Evolutionary conservation across 352 stramenopile genomes (phyloP).

Genomic region (Phytopythium kandeliae): DNA sequence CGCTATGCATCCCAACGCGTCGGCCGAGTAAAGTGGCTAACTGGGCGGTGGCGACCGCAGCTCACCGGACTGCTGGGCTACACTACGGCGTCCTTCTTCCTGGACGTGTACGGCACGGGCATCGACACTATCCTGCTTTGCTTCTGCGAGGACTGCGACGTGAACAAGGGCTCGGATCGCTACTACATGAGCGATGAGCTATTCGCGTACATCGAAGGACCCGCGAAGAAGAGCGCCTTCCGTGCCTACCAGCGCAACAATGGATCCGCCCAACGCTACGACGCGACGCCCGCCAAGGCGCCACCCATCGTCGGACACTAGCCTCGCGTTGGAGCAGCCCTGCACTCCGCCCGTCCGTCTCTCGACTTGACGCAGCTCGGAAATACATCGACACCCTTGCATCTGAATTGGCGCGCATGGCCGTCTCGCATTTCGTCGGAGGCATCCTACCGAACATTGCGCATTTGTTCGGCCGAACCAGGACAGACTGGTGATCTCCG

Average conservation of each 20-base stretch:
- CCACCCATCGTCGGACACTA: constrained; percentile 21
- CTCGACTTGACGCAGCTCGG: too few relatives aligned
- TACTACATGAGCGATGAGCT: constrained; percentile 86
- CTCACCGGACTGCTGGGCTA: constrained; percentile 68
- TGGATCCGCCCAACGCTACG: constrained; percentile 12
- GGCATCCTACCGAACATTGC: too few relatives aligned
- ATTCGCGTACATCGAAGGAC: constrained; percentile 70
- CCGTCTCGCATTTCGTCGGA: too few relatives aligned
- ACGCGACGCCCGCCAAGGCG: constrained; percentile 16
- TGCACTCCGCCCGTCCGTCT: too few relatives aligned
- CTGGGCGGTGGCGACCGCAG: constrained; percentile 6
- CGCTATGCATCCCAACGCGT: too few relatives aligned
- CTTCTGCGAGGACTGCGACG: constrained; percentile 83
- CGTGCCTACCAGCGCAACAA: constrained; percentile 34
- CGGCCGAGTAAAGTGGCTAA: too few relatives aligned
- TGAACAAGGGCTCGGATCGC: constrained; percentile 67
- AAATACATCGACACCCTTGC: too few relatives aligned
- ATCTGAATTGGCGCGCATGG: too few relatives aligned
- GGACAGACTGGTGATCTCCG: too few relatives aligned
- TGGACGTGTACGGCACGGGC: constrained; percentile 75
- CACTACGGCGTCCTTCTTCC: constrained; percentile 66
- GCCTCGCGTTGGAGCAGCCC: not conserved
- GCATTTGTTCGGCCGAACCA: too few relatives aligned
- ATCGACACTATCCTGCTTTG: constrained; percentile 86
- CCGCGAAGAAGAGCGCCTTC: constrained; percentile 77